phyloP scores from a whole-genome alignment of 1,284 basidiomycete genomes.

The Kalmanozyma brasiliensis region DNA sequence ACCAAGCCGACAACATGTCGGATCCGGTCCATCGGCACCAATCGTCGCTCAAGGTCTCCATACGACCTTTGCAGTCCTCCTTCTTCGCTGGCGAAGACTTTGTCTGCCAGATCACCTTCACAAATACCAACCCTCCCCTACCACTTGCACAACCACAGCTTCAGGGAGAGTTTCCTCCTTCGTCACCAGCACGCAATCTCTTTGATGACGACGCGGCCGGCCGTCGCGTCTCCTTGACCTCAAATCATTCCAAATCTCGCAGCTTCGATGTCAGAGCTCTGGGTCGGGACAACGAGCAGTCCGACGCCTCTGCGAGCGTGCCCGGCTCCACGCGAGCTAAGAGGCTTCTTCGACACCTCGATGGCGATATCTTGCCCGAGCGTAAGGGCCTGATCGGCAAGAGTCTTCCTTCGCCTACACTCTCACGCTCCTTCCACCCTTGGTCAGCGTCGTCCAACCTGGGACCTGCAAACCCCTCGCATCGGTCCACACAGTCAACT shows the following conservation, averaged over 20 bases:
- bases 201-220: slow-evolving; percentile 13
- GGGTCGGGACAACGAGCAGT: slow-evolving; percentile 12
- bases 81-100: slow-evolving; percentile 93
- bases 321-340: slow-evolving; percentile 14
- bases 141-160: slow-evolving; percentile 70
- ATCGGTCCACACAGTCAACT: slow-evolving; percentile 26
- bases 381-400: slow-evolving; percentile 39
- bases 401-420: neutral
- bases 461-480: slow-evolving; percentile 11
- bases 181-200: slow-evolving; percentile 5
- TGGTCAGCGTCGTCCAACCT: slow-evolving; percentile 26
- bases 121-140: slow-evolving; percentile 74
- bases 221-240: slow-evolving; percentile 27
- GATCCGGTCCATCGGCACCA: slow-evolving; percentile 3
- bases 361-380: slow-evolving; percentile 23
- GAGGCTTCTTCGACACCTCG: slow-evolving; percentile 20
- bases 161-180: slow-evolving; percentile 29
- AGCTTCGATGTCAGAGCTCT: slow-evolving; percentile 49
- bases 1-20: slow-evolving; percentile 17
- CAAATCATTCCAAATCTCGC: slow-evolving; percentile 42
- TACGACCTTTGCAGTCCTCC: slow-evolving; percentile 81
- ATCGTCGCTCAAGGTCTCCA: slow-evolving; percentile 68
- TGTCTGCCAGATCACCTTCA: slow-evolving; percentile 84
- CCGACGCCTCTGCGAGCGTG: neutral
- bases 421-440: slow-evolving; percentile 17